Evolutionary conservation across 371 early-diverging fungal species (phyloP).

Genomic region (Apophysomyces trapeziformis): DNA sequence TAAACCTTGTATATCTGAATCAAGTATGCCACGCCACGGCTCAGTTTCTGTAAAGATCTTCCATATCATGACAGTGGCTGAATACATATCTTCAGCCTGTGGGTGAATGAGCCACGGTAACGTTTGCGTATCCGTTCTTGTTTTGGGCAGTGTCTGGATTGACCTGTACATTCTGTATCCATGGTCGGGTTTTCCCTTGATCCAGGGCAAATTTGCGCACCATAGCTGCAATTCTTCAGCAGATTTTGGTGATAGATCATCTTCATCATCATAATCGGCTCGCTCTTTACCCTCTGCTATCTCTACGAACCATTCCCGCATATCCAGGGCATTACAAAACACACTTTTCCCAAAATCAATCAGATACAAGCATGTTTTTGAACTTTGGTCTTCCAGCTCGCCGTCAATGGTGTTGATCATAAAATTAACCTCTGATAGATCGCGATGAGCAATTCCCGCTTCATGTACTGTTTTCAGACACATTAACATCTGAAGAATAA

Average conservation of each 20-base stretch:
- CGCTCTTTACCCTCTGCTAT: constrained; percentile 42
- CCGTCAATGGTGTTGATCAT: constrained; percentile 64
- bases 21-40: constrained; percentile 70
- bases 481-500: constrained; percentile 64
- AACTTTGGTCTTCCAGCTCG: constrained; percentile 55
- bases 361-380: constrained; percentile 55
- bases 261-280: constrained; percentile 45
- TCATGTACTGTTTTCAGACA: constrained; percentile 65
- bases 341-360: constrained; percentile 74
- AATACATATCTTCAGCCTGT: constrained; percentile 68
- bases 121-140: constrained; percentile 53
- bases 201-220: constrained; percentile 56
- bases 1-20: constrained; percentile 66
- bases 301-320: constrained; percentile 63
- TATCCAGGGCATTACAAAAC: constrained; percentile 58
- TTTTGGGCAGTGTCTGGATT: constrained; percentile 65
- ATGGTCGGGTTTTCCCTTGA: constrained; percentile 66
- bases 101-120: constrained; percentile 63
- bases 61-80: constrained; percentile 70
- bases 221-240: constrained; percentile 54
- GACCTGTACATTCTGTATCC: constrained; percentile 69
- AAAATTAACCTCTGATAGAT: constrained; percentile 71
- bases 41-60: constrained; percentile 68
- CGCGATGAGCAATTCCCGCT: constrained; percentile 68
- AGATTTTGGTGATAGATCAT: constrained; percentile 50